Conservation (phyloP, 2,329 filamentous ascomycete genomes). For the Venturia carpophila region DNA sequence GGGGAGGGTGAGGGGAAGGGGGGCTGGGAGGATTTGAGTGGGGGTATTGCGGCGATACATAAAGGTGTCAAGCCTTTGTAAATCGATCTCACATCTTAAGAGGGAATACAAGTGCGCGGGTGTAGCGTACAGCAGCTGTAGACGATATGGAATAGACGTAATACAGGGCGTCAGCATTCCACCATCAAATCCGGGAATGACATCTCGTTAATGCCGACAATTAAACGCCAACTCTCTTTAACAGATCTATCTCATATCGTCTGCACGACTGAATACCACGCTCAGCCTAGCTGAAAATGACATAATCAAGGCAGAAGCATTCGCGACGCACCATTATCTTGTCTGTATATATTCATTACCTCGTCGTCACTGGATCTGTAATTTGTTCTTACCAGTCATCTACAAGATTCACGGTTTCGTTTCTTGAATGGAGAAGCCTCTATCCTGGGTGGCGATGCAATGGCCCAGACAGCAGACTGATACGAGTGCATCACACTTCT, state of each 20-base stretch:
- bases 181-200: background rate
- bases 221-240: background rate
- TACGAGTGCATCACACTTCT: too few relatives aligned
- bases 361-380: too few relatives aligned
- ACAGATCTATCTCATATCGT: background rate
- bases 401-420: too few relatives aligned
- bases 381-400: too few relatives aligned
- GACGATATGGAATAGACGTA: background rate
- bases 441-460: too few relatives aligned
- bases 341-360: too few relatives aligned
- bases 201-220: background rate
- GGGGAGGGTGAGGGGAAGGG: conserved; percentile 32
- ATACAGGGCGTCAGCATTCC: background rate
- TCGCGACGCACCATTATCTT: too few relatives aligned
- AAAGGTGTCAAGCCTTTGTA: conserved; percentile 76
- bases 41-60: conserved; percentile 91
- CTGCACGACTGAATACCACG: background rate
- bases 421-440: too few relatives aligned
- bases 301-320: background rate
- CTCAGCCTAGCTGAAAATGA: background rate
- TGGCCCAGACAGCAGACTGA: too few relatives aligned
- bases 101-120: background rate
- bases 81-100: too few relatives aligned
- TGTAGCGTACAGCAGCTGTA: background rate
- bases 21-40: conserved; percentile 84